Percentiles rank a stretch among this genome's conserved stretches.
These are phyloP conservation scores for Cerioporus squamosus DNA, from an alignment of 1,284 basidiomycete genomes.

Conservation along the genomic window DNA sequence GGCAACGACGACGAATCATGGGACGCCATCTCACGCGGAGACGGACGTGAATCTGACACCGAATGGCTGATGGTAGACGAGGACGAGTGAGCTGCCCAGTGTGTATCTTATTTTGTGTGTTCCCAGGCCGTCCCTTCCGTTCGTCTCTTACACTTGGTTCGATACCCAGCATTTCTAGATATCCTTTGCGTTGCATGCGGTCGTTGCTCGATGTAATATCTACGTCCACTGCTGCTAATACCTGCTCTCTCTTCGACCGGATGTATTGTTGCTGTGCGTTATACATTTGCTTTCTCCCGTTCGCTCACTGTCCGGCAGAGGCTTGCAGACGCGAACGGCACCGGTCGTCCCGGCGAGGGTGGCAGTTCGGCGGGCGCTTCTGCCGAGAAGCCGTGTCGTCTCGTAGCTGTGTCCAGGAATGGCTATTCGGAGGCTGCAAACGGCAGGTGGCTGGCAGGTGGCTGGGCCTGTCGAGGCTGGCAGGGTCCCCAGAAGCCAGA, in stretches of 20 bases:
- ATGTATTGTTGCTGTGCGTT: slow-evolving; percentile 23
- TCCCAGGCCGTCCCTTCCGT: slow-evolving; percentile 11
- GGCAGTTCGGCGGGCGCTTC: too few species aligned
- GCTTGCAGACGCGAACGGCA: too few species aligned
- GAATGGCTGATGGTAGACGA: slow-evolving; percentile 83
- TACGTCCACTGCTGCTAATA: slow-evolving; percentile 19
- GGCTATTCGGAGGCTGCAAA: slow-evolving; percentile 11
- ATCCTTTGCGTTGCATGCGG: slow-evolving; percentile 22
- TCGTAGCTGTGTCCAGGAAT: background rate
- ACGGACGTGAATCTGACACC: slow-evolving; percentile 78
- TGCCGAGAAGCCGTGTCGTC: slow-evolving; percentile 9
- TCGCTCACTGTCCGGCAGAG: background rate
- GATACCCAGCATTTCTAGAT: slow-evolving; percentile 36
- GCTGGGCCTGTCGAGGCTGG: slow-evolving; percentile 7
- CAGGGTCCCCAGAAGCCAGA: slow-evolving; percentile 10
- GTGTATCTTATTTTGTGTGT: slow-evolving; percentile 18
- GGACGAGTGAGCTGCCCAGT: slow-evolving; percentile 41
- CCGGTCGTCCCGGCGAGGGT: background rate
- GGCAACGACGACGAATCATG: slow-evolving; percentile 67
- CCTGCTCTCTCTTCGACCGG: slow-evolving; percentile 6
- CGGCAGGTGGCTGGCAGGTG: slow-evolving; percentile 3
- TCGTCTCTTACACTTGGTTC: slow-evolving; percentile 23
- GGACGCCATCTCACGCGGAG: slow-evolving; percentile 68
- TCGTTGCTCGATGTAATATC: slow-evolving; percentile 20
- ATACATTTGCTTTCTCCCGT: slow-evolving; percentile 14